Evolutionary conservation across 192 early-diverging fungal genomes (phyloP), one percentile per base, ranked within the genome.

Genomic region (Linnemannia exigua): DNA sequence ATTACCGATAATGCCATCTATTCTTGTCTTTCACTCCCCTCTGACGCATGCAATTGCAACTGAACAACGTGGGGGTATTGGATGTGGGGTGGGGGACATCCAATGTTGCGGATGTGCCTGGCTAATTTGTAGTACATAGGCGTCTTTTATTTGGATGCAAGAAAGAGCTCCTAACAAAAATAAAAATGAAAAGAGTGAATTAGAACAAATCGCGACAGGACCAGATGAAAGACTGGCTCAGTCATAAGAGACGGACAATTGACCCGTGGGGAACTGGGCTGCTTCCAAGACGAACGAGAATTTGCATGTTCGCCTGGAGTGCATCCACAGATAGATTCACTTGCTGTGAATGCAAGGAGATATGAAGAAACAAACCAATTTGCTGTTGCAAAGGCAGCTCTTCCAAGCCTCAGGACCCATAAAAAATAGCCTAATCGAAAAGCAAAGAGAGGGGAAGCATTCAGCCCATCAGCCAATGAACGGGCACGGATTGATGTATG

Each of bases 241-340:
- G 3, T 31, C 36, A 25, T 70, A 41, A 16, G 6, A 36, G 12
- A 50, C 20, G 19, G 2, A 44, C 7, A 16, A 48, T 35, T 35
- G 31, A 25, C 3, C 17, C 67, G 46, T 79, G 52, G n/a, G 70
- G 66, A 79, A 79, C 66, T 67, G 77, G 77, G 77, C 77, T 72
- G 77, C 41, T 79, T 73, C 16, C 61, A 72, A 67, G 77, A 71
- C 67, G 70, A 79, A 79, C 71, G 70, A 73, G 77, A 79, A 79
- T 63, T 12, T 31, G 28, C 0, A 31, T 63, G 28, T 63, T 31
- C 12, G 5, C 15, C 25, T 12, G 22, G 52, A 9, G 7, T 31
- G 58, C 58, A 31, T 61, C 25, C 2, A 61, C 58, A 31, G 58
- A 6, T 28, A 3, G n/a, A 8, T 19, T 52, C 3, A n/a, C n/a